These are phyloP conservation scores for Aureobasidium sp. DNA, from an alignment of 2,329 filamentous ascomycete genomes.

Conservation along the genomic window DNA sequence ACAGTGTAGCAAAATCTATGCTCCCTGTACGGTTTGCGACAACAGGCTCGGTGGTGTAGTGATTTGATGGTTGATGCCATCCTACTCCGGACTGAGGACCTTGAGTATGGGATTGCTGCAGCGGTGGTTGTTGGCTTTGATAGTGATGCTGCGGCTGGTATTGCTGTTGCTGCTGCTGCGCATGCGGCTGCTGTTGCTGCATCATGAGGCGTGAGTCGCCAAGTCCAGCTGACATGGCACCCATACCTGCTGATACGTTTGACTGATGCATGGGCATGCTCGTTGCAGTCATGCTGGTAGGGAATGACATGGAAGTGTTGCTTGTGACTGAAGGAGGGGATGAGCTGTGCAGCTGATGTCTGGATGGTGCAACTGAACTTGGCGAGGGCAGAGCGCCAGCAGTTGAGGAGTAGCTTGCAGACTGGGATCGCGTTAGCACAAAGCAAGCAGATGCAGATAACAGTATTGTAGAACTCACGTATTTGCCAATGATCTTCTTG, in stretches of 20 bases:
- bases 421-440: conserved; percentile 35
- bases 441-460: background rate
- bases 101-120: background rate
- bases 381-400: conserved; percentile 40
- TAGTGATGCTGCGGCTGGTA: conserved; percentile 17
- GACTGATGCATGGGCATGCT: conserved; percentile 26
- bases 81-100: conserved; percentile 20
- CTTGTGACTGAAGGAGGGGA: conserved; percentile 25
- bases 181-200: conserved; percentile 17
- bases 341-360: conserved; percentile 24
- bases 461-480: conserved; percentile 48
- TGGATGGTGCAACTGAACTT: conserved; percentile 18
- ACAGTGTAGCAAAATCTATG: conserved; percentile 22
- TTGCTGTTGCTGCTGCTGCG: conserved; percentile 17
- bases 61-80: conserved; percentile 28
- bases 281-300: conserved; percentile 21
- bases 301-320: conserved; percentile 28
- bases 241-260: conserved; percentile 25
- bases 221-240: conserved; percentile 30
- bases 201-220: conserved; percentile 33
- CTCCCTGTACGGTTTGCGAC: conserved; percentile 20
- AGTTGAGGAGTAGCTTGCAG: conserved; percentile 62
- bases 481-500: conserved; percentile 99
- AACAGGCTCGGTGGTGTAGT: conserved; percentile 28
- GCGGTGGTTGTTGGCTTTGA: conserved; percentile 16